phyloP scores from a whole-genome alignment of 495 filamentous ascomycete species.

The Penicillium roqueforti region DNA sequence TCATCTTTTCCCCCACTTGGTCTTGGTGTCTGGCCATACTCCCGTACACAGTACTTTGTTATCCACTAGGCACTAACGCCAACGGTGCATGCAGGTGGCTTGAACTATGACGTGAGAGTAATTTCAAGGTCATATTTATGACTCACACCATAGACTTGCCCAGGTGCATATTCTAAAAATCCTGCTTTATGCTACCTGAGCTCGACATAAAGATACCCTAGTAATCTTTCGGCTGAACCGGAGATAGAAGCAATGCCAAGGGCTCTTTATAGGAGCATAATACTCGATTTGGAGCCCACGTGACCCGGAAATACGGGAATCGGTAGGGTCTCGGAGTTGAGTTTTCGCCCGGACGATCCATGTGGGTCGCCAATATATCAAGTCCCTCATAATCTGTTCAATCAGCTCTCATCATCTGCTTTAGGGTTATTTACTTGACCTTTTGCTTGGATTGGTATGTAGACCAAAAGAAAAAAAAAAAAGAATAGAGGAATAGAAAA shows the following conservation, averaged over 20 bases:
- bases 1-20: no score
- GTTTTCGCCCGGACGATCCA: constrained; percentile 8
- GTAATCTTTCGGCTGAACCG: background rate
- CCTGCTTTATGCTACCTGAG: background rate
- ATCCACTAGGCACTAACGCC: no score
- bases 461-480: background rate
- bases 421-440: background rate
- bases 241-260: constrained; percentile 1
- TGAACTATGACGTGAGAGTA: no score
- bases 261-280: background rate
- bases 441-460: background rate
- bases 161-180: background rate
- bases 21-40: no score
- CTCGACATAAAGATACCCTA: background rate
- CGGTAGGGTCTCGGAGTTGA: background rate
- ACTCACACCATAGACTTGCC: no score
- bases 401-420: background rate
- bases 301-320: constrained; percentile 6
- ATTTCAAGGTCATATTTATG: no score
- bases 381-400: constrained; percentile 3
- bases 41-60: no score
- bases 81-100: no score
- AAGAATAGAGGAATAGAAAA: background rate
- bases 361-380: constrained; percentile 7
- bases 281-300: constrained; percentile 2